Base-by-base conservation (phyloP, 148 eudicot genomes). In the Talinum fruticosum region DNA sequence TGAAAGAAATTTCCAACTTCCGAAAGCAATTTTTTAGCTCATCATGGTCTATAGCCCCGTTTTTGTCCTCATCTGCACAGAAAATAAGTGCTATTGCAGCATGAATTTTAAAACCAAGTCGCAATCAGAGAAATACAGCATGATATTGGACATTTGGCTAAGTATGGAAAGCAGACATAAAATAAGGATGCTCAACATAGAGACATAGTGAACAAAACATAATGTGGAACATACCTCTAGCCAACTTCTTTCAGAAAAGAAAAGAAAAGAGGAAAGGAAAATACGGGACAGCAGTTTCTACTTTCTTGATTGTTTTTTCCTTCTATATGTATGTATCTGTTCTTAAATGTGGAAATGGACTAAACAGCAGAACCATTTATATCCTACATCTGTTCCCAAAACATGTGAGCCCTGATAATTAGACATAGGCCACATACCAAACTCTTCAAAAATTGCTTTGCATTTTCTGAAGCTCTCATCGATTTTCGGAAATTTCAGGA, bases 401-500 rank as follows among this genome's bases (percentile, higher is more conserved):
- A 0, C 73, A 8, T 28, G 33, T 32, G 65, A 32, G 29, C 28
- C 24, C 14, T 6, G 12, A 53, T 70, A 30, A 54, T 29, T 15
- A 47, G 24, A 61, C 34, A 30, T 6, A 37, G 26, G 69, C 49
- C 30, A 78, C 94, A 45, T 79, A 92, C 96, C 97, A 76, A 91
- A 95, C 77, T 89, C 84, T 83, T 89, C 78, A 78, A 91, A 95
- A 32, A 78, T 90, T 62, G 85, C 85, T 85, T 85, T 87, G 91
- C 96, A 92, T 78, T 95, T 92, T 72, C 89, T 84, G 72, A 92
- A 90, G 84, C 91, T 93, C 82, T 79, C 80, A 79, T 91, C 99
- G 64, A 95, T 95, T 83, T 92, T 95, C 54, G 97, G 99, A 69
- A 95, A 92, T 70, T 92, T 92, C 62, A 95, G 87, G 75, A 95